Conservation (phyloP, 2,329 filamentous ascomycete genomes). For the Coniochaeta sp. region DNA sequence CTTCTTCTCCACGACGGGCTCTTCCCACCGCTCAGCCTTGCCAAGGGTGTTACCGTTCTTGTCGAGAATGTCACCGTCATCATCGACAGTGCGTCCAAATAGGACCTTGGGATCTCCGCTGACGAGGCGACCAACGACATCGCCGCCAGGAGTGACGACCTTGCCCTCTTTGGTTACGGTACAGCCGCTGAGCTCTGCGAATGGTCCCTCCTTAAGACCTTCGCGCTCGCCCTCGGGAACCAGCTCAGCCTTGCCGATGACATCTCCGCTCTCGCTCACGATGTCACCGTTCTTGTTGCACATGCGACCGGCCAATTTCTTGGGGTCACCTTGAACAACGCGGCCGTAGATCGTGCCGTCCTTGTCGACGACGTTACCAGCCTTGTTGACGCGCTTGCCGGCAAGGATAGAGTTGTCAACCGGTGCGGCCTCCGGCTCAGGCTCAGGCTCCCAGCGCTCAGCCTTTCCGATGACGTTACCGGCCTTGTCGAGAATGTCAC, state of each 20-base stretch:
- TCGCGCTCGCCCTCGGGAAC: conserved; percentile 60
- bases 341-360: conserved; percentile 52
- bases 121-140: conserved; percentile 63
- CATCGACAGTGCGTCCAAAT: conserved; percentile 66
- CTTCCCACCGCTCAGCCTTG: conserved; percentile 53
- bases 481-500: conserved; percentile 59
- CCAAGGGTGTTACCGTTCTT: conserved; percentile 58
- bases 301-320: conserved; percentile 58
- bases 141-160: conserved; percentile 57
- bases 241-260: conserved; percentile 60
- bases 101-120: conserved; percentile 66
- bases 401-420: conserved; percentile 55
- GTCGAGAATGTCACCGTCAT: conserved; percentile 77
- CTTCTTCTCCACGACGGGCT: conserved; percentile 43
- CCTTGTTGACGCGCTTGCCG: conserved; percentile 66
- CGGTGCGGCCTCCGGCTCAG: conserved; percentile 38
- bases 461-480: conserved; percentile 57
- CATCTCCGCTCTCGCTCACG: conserved; percentile 63
- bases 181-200: conserved; percentile 57
- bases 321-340: conserved; percentile 58
- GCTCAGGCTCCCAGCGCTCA: conserved; percentile 25
- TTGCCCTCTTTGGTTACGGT: conserved; percentile 63
- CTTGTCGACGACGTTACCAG: conserved; percentile 52
- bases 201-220: conserved; percentile 57
- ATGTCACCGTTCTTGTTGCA: conserved; percentile 66